Base-by-base conservation (phyloP, 2,329 filamentous ascomycete species). In the Fusarium sp. region DNA sequence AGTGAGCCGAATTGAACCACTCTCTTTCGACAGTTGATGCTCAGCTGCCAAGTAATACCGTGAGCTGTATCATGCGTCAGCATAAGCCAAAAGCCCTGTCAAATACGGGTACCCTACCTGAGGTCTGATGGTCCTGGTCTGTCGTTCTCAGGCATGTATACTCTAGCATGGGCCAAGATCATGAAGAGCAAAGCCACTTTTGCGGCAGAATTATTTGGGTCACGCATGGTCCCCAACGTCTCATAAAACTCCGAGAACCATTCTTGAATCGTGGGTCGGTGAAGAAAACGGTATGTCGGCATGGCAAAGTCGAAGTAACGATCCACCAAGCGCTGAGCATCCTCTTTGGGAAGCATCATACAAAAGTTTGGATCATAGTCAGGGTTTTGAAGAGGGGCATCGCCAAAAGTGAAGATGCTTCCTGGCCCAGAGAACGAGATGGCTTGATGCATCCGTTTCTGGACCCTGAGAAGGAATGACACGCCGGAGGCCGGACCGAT, bases 221-320 rank as follows among this genome's bases (percentile, higher is more conserved):
- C 76, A 29, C 63, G 66, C 79, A 80, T 80, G 1, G 73, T 63
- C 0, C 79, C 79, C 5, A 77, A 23, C 0, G 78, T 82, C 12
- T 80, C 79, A 48, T 83, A 81, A 48, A 85, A 82, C 41, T 85
- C 79, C 16, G 80, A 78, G 14, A 85, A 78, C 85, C 86, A 88
- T n/a, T 76, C 73, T 62, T 86, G 82, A 6, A 88, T 83, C 1
- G 83, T 86, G 0, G 85, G 84, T 7, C 86, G 80, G 73, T 89
- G 87, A 11, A 89, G 76, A 65, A 88, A 89, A 1, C 87, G 82
- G 71, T 89, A 87, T 0, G 87, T 88, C 4, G 88, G 86, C 63
- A 87, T 86, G 3, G 86, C 86, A 72, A 86, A 88, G 60, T 88
- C 87, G 73, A 89, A 89, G 64, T 89, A 89, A 10, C 86, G 78